Evolutionary conservation across 768 basidiomycete genomes (phyloP), one percentile per base, ranked within the genome.

Genomic region (Chlorophyllum brunneum): DNA sequence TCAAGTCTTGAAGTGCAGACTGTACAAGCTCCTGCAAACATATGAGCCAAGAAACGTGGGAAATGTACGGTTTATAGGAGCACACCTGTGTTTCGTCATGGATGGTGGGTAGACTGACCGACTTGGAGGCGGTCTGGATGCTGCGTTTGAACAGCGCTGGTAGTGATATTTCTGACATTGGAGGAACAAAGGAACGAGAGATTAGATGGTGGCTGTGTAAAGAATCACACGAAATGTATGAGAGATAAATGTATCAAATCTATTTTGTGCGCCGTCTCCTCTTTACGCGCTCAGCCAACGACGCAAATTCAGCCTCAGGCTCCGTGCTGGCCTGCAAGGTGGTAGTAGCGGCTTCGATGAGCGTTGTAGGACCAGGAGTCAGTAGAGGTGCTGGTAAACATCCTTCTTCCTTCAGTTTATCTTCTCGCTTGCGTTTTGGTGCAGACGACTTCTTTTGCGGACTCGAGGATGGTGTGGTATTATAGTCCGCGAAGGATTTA

Each of bases 401-500:
- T 30, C 40, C 24, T 24, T 50, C 36, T 24, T 18, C 29, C 23
- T 30, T 42, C 33, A 38, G n/a, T 27, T 20, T 16, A 20, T 56
- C 54, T 10, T 18, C 24, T 15, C 45, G 24, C 33, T 54, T 54
- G 24, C 51, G 56, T 31, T 59, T 39, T 43, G 43, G 43, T 5
- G 40, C 43, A 8, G 49, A 18, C 42, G 23, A 51, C 46, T 44
- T 49, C 29, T 51, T 31, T 47, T 56, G 31, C 34, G 52, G 22
- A 15, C 56, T 50, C 38, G 62, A 29, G 48, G 58, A 44, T 29
- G 67, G 59, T 2, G 62, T 59, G 43, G 78, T 61, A n/a, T 83
- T 84, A 54, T 84, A 80, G 9, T 76, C 64, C 1, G 86, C 75
- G 56, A 88, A 89, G 0, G 78, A 70, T 58, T 84, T 87, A 26